Evolutionary conservation across 352 stramenopile genomes (phyloP).

Genomic region (Globisporangium yorkense): DNA sequence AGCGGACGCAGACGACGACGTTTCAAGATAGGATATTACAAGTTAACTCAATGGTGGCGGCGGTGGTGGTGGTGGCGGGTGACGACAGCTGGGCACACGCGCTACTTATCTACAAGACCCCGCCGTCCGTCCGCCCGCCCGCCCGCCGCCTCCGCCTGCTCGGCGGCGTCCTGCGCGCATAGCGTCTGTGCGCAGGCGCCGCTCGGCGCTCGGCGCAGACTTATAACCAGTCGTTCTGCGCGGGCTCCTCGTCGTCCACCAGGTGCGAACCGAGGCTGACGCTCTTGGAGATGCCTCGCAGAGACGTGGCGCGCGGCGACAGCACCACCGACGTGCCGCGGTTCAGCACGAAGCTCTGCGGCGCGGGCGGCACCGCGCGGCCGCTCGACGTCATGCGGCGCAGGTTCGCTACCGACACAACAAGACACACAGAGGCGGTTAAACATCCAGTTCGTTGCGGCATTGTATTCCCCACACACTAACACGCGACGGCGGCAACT

Average conservation of each 20-base stretch:
- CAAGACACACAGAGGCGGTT: slow-evolving; percentile 5
- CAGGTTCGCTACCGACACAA: slow-evolving; percentile 37
- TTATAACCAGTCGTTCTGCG: slow-evolving; percentile 77
- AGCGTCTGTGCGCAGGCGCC: background rate
- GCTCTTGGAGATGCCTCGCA: slow-evolving; percentile 65
- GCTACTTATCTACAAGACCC: background rate
- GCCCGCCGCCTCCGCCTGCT: background rate
- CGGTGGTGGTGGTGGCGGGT: too few species aligned
- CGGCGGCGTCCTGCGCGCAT: background rate
- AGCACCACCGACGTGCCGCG: slow-evolving; percentile 46
- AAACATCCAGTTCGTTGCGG: slow-evolving; percentile 17
- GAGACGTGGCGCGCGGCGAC: slow-evolving; percentile 36
- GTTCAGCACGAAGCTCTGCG: slow-evolving; percentile 40
- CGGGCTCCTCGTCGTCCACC: slow-evolving; percentile 63
- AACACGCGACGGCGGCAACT: slow-evolving; percentile 12
- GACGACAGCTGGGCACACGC: too few species aligned
- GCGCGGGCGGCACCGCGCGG: slow-evolving; percentile 25
- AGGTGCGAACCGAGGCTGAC: slow-evolving; percentile 49
- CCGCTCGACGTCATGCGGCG: slow-evolving; percentile 42
- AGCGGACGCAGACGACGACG: background rate
- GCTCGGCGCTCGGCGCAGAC: slow-evolving; percentile 10
- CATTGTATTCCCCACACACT: slow-evolving; percentile 12
- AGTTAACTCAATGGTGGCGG: background rate
- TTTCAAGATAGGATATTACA: slow-evolving; percentile 4
- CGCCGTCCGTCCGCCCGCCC: too few species aligned